These are phyloP conservation scores for Talaromyces liani DNA, from an alignment of 495 filamentous ascomycete genomes.

Conservation along the genomic window DNA sequence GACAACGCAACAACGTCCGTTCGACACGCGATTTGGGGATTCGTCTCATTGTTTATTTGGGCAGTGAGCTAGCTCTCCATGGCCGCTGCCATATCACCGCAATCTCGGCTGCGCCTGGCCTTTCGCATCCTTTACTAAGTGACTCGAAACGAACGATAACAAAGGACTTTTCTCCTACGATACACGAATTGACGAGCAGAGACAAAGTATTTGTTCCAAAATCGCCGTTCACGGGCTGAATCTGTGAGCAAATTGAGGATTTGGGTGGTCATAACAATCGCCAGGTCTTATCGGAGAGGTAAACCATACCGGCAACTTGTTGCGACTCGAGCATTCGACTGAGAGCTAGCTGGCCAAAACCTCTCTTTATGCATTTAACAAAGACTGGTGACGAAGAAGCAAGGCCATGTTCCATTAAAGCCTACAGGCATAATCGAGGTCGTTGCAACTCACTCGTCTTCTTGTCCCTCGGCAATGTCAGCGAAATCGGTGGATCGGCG, in stretches of 20 bases:
- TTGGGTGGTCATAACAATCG: neutral
- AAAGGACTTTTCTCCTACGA: neutral
- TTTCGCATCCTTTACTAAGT: neutral
- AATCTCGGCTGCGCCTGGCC: slow-evolving; percentile 6
- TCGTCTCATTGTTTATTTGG: neutral
- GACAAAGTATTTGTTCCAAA: neutral
- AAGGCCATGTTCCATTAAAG: slow-evolving; percentile 5
- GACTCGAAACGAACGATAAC: neutral
- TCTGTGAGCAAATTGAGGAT: neutral
- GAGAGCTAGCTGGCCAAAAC: neutral
- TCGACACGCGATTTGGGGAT: neutral
- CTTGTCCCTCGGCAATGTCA: slow-evolving; percentile 30
- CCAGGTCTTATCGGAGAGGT: neutral
- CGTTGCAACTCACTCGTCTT: neutral
- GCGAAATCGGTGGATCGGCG: slow-evolving; percentile 24
- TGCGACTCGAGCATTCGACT: neutral
- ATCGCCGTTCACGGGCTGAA: neutral
- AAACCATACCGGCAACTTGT: neutral
- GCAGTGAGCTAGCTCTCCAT: slow-evolving; percentile 7
- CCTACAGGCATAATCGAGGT: neutral
- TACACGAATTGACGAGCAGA: neutral
- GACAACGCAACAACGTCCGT: neutral
- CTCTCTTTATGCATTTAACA: slow-evolving; percentile 6
- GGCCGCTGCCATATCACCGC: neutral
- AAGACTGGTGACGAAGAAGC: slow-evolving; percentile 2